These are phyloP conservation scores for Vickermania spadyakhi DNA, from an alignment of 208 protist species.

Conservation along the genomic window DNA sequence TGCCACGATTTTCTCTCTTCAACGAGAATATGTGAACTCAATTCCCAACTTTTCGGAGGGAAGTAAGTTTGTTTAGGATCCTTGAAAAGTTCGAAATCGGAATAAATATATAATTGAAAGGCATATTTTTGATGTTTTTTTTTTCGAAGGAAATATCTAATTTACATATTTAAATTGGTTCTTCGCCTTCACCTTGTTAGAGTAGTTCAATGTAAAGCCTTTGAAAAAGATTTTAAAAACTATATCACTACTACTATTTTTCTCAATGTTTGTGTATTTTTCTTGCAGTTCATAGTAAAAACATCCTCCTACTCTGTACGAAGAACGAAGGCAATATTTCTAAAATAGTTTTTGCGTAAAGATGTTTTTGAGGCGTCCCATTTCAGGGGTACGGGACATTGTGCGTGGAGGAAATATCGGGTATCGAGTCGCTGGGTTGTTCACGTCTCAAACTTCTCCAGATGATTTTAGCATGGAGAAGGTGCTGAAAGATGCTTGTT, in stretches of 20 bases:
- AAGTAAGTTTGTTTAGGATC: constrained; percentile 33
- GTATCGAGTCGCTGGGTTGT: constrained; percentile 25
- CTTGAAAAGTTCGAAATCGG: neutral
- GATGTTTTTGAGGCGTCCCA: constrained; percentile 60
- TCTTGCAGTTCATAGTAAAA: neutral
- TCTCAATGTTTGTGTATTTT: neutral
- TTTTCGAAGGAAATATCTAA: too few relatives aligned
- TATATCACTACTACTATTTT: neutral
- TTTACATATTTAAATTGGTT: neutral
- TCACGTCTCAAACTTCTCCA: constrained; percentile 14
- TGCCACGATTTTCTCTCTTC: constrained; percentile 81
- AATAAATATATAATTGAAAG: neutral
- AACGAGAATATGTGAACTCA: constrained; percentile 66
- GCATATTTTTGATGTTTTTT: too few relatives aligned
- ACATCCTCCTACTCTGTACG: too few relatives aligned
- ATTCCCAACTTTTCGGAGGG: constrained; percentile 50
- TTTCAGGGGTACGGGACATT: constrained; percentile 81
- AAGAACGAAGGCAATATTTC: too few relatives aligned
- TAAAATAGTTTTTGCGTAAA: too few relatives aligned
- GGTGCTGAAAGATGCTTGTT: constrained; percentile 53
- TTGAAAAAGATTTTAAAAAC: too few relatives aligned
- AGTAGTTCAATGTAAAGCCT: too few relatives aligned
- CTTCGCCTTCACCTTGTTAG: neutral
- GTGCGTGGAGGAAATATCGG: constrained; percentile 26
- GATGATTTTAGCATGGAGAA: constrained; percentile 54